Conservation (phyloP, 306 rosid species). For the Prunus mume region DNA sequence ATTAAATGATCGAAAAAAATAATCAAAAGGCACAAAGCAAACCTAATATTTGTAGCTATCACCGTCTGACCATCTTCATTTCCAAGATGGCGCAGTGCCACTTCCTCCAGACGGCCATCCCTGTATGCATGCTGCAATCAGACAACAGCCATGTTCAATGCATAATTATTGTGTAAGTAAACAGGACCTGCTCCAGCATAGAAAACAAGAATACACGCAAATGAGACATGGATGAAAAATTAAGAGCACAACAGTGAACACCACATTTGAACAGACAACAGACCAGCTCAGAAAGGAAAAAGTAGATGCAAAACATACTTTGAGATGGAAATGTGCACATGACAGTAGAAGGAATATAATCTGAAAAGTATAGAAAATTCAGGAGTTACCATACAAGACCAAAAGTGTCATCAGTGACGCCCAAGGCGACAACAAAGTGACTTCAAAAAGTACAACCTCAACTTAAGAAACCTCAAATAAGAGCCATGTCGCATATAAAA, state of each 20-base stretch:
- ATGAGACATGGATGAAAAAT: neutral
- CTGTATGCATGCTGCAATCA: constrained; percentile 78
- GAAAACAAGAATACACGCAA: neutral
- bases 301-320: neutral
- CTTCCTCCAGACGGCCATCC: constrained; percentile 85
- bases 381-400: neutral
- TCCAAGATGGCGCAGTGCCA: constrained; percentile 78
- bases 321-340: neutral
- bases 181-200: neutral
- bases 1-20: neutral
- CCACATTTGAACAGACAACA: neutral
- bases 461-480: neutral
- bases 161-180: neutral
- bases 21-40: constrained; percentile 1
- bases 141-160: constrained; percentile 23
- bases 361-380: neutral
- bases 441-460: neutral
- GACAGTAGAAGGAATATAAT: neutral
- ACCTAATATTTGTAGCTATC: constrained; percentile 88
- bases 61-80: constrained; percentile 79
- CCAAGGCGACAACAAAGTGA: neutral
- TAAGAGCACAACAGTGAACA: neutral
- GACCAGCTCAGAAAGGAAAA: neutral
- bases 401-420: neutral
- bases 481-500: neutral